Evolutionary conservation across 176 grass and related monocot genomes (phyloP).

Genomic region (Rhynchospora tenuis): DNA sequence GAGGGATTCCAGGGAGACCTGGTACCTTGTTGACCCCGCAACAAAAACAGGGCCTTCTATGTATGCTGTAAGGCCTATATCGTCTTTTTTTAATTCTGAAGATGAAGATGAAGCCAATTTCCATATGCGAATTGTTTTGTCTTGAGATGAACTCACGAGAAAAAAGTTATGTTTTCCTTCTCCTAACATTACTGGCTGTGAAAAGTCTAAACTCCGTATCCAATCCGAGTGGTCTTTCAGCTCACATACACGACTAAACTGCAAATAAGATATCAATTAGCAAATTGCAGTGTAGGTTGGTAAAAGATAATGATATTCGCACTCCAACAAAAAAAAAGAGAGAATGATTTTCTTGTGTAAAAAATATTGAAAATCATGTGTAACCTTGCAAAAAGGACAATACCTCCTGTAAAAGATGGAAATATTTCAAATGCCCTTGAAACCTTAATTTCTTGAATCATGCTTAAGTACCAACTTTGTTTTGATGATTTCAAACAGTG

Average conservation of each 20-base stretch:
- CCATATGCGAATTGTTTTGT: constrained; percentile 95
- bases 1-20: constrained; percentile 84
- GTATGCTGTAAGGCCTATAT: constrained; percentile 73
- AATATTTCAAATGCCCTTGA: background rate
- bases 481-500: background rate
- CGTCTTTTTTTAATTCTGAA: constrained; percentile 39
- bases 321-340: background rate
- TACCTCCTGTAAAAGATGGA: background rate
- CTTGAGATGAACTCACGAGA: constrained; percentile 91
- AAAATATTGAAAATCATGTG: background rate
- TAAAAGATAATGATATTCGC: background rate
- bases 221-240: constrained; percentile 97
- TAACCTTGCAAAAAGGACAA: background rate
- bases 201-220: constrained; percentile 97
- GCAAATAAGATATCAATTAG: constrained; percentile 3
- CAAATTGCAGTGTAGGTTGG: constrained; percentile 22
- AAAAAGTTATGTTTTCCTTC: constrained; percentile 57
- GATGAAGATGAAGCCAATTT: constrained; percentile 51
- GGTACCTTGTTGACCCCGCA: constrained; percentile 42
- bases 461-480: background rate
- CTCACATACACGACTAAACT: constrained; percentile 78
- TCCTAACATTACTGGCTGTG: constrained; percentile 46
- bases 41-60: constrained; percentile 85
- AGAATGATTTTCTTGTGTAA: background rate
- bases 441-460: background rate